A percentile compares a stretch with the other conserved stretches of the same genome.
These are phyloP conservation scores for Mycosphaerelloides madeirae DNA, from an alignment of 2,329 filamentous ascomycete species.

Conservation along the genomic window DNA sequence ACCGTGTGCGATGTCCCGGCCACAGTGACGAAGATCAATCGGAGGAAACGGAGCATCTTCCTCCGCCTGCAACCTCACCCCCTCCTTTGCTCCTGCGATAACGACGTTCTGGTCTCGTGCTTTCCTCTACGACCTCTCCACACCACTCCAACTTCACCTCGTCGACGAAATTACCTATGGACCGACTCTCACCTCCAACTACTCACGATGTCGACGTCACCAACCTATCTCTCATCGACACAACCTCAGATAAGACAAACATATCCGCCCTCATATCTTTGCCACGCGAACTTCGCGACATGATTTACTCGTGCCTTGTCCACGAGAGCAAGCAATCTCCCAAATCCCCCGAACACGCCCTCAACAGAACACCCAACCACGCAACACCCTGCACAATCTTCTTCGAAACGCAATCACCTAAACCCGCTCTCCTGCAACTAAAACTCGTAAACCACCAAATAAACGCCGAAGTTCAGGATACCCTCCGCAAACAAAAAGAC, in stretches of 20 bases:
- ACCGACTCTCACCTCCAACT: too few species aligned
- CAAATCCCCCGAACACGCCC: constrained; percentile 6
- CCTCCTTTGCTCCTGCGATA: not conserved
- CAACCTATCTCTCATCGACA: too few species aligned
- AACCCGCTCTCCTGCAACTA: constrained; percentile 13
- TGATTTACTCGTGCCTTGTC: constrained; percentile 9
- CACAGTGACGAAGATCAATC: too few species aligned
- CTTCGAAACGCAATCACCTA: constrained; percentile 11
- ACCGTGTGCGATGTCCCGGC: too few species aligned
- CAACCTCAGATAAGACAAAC: too few species aligned
- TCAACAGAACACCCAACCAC: constrained; percentile 1
- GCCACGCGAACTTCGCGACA: constrained; percentile 10
- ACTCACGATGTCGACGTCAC: too few species aligned
- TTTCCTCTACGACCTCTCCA: too few species aligned
- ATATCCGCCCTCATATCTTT: constrained; percentile 5
- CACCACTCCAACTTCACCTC: not conserved
- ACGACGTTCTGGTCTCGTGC: not conserved
- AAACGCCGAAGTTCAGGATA: constrained; percentile 5
- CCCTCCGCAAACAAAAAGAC: constrained; percentile 1
- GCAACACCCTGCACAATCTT: constrained; percentile 7
- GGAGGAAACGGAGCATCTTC: too few species aligned
- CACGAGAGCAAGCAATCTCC: constrained; percentile 7
- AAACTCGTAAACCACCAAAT: constrained; percentile 10
- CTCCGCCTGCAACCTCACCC: too few species aligned
- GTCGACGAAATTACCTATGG: too few species aligned